These are phyloP conservation scores for Plasmodium gallinaceum DNA, from an alignment of 169 alveolate species.

Conservation along the genomic window DNA sequence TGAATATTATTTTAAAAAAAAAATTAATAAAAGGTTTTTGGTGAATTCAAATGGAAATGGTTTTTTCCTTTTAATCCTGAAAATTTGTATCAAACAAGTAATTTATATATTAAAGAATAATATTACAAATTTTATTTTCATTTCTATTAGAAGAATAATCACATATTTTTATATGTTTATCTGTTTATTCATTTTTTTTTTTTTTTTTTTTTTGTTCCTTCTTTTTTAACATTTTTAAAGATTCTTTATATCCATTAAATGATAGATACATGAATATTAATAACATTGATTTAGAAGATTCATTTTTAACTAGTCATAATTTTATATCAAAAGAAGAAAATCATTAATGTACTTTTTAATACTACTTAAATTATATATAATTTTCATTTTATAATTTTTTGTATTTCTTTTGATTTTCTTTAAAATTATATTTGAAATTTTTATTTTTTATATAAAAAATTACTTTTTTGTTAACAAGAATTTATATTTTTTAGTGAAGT, in stretches of 20 bases:
- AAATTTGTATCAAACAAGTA: conserved; percentile 28
- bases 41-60: conserved; percentile 67
- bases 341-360: background rate
- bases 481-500: too few species aligned
- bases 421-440: too few species aligned
- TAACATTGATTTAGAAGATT: conserved; percentile 45
- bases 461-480: too few species aligned
- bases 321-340: conserved; percentile 26
- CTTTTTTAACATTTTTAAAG: conserved; percentile 3
- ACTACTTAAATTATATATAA: too few species aligned
- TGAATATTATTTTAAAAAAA: background rate
- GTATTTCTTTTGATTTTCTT: too few species aligned
- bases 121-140: too few species aligned
- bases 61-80: conserved; percentile 57
- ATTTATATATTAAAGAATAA: too few species aligned
- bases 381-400: too few species aligned
- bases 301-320: conserved; percentile 38
- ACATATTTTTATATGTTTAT: background rate
- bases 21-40: conserved; percentile 43
- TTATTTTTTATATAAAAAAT: too few species aligned
- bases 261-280: conserved; percentile 55
- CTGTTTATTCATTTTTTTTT: too few species aligned
- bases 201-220: background rate
- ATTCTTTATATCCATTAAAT: conserved; percentile 45
- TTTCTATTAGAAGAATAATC: background rate